phyloP scores from a whole-genome alignment of 164 flowering plant species.

The Vitis rotundifolia region DNA sequence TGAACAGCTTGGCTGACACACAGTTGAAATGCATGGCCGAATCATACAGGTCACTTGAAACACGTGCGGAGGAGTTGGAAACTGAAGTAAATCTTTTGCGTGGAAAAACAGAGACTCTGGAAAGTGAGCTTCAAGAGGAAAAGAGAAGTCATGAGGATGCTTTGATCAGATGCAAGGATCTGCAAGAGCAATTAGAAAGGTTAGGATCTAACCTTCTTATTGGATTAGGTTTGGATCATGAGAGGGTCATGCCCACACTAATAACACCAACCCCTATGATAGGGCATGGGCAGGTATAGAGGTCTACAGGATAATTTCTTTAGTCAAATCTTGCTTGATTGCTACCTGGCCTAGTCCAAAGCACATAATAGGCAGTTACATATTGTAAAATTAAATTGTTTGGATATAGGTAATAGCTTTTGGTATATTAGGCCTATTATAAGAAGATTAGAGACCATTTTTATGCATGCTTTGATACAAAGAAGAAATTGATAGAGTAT shows the following conservation, averaged over 20 bases:
- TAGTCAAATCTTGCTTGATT: neutral
- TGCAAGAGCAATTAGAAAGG: conserved; percentile 77
- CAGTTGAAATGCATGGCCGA: conserved; percentile 99
- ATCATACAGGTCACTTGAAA: conserved; percentile 88
- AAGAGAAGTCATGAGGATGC: conserved; percentile 58
- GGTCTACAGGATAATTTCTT: neutral
- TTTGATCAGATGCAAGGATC: conserved; percentile 61
- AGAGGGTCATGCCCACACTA: neutral
- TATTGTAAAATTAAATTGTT: neutral
- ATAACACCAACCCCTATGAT: neutral
- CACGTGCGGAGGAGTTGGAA: conserved; percentile 63
- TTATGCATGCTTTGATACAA: neutral
- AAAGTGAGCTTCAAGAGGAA: conserved; percentile 75
- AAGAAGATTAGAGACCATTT: neutral
- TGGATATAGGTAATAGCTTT: neutral
- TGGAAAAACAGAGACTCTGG: conserved; percentile 53
- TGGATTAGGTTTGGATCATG: neutral
- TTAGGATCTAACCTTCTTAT: conserved; percentile 25
- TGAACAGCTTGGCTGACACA: conserved; percentile 87
- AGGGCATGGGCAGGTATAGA: neutral
- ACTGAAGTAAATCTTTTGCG: conserved; percentile 58
- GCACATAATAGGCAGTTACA: neutral
- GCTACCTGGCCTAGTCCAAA: neutral
- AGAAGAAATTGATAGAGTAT: neutral
- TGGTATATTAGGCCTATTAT: neutral